Evolutionary conservation across 1,284 basidiomycete genomes (phyloP).

Genomic region (Amylostereum areolatum): DNA sequence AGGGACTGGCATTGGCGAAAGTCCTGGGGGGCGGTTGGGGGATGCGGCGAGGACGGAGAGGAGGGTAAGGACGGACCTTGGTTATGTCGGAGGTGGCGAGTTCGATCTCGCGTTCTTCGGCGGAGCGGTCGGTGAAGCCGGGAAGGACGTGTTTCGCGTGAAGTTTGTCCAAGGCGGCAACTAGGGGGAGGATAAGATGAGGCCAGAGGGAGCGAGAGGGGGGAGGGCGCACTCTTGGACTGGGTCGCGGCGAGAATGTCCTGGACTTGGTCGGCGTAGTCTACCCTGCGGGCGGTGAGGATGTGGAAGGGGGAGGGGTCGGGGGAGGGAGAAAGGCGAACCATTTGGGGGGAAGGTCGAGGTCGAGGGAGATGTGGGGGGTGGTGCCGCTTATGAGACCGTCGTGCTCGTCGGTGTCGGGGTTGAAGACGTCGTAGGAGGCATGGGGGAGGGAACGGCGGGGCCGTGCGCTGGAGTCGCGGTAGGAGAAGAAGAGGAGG

Average conservation of each 20-base stretch:
- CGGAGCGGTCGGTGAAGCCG: constrained; percentile 90
- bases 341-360: constrained; percentile 36
- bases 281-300: constrained; percentile 59
- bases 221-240: constrained; percentile 67
- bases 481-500: constrained; percentile 90
- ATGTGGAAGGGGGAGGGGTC: constrained; percentile 7
- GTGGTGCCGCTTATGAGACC: constrained; percentile 52
- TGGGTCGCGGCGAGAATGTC: constrained; percentile 65
- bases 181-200: constrained; percentile 32
- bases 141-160: constrained; percentile 95
- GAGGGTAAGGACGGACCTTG: constrained; percentile 40
- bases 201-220: constrained; percentile 14
- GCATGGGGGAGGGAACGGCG: constrained; percentile 36
- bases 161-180: constrained; percentile 81
- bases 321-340: constrained; percentile 14
- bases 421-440: constrained; percentile 31
- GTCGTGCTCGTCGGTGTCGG: constrained; percentile 59
- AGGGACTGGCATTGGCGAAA: constrained; percentile 78
- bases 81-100: constrained; percentile 84
- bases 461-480: constrained; percentile 69
- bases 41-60: constrained; percentile 9
- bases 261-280: constrained; percentile 85
- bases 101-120: constrained; percentile 94
- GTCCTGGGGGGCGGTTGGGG: constrained; percentile 46
- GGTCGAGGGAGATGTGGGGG: constrained; percentile 50